A percentile compares a stretch with the other conserved stretches of the same genome.
Conservation (phyloP, 2,329 filamentous ascomycete species). For the Trichoderma brevicompactum region DNA sequence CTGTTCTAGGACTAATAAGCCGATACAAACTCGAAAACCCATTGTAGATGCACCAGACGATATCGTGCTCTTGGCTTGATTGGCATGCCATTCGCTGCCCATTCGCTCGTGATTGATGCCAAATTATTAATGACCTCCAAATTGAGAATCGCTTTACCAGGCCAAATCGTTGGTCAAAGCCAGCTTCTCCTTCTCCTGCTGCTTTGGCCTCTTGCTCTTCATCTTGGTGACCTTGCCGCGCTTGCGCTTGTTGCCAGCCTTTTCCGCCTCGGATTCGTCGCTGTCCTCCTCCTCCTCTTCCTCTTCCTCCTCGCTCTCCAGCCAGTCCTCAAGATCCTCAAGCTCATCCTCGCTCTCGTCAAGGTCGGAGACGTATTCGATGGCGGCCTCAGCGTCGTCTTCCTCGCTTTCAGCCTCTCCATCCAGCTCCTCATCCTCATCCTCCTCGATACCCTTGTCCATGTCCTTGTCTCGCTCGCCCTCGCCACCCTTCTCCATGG, state of each 20-base stretch:
- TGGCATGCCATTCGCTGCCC: background rate
- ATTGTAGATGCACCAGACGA: background rate
- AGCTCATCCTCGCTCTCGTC: conserved; percentile 82
- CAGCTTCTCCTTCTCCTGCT: conserved; percentile 67
- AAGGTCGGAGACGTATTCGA: conserved; percentile 93
- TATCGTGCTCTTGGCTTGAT: conserved; percentile 5
- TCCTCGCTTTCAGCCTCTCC: conserved; percentile 71
- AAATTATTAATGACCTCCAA: conserved; percentile 1
- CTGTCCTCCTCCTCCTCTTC: conserved; percentile 61
- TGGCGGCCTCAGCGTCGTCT: conserved; percentile 74
- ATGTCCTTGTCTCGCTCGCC: conserved; percentile 83
- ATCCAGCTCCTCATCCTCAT: conserved; percentile 67
- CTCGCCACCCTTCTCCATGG: conserved; percentile 85
- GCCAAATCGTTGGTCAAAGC: conserved; percentile 48
- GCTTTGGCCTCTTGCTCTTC: conserved; percentile 50
- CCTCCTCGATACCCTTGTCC: conserved; percentile 82
- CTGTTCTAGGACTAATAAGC: conserved; percentile 7
- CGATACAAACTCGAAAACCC: conserved; percentile 24
- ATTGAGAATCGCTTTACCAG: conserved; percentile 40
- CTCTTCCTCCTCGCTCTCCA: conserved; percentile 72
- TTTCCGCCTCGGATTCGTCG: conserved; percentile 61
- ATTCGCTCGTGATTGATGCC: background rate
- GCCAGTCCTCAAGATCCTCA: conserved; percentile 87
- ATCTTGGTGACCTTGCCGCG: conserved; percentile 54
- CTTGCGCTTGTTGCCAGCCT: conserved; percentile 61